Evolutionary conservation across 1,139 yeast species (phyloP).

Genomic region (Saccharomycopsis hybrid): DNA sequence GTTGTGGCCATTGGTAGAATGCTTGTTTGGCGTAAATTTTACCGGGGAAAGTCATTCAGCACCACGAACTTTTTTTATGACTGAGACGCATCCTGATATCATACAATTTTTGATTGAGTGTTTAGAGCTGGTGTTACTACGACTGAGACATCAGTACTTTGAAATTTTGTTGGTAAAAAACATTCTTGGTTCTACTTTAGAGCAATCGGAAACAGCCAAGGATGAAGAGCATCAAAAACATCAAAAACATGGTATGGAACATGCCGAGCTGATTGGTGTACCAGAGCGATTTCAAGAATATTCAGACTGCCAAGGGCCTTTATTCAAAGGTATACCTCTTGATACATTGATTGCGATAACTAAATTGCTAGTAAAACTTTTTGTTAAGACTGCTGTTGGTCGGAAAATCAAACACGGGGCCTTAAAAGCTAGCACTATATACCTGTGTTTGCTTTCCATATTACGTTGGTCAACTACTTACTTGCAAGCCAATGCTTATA

Average conservation of each 20-base stretch:
- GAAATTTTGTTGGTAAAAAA: conserved; percentile 1
- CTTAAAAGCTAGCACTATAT: conserved; percentile 4
- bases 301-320: background rate
- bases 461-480: background rate
- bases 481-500: background rate
- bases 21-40: conserved; percentile 12
- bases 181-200: background rate
- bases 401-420: conserved; percentile 4
- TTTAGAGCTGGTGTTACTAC: conserved; percentile 1
- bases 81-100: conserved; percentile 6
- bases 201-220: background rate
- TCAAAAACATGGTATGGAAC: too few relatives aligned
- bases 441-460: background rate
- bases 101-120: conserved; percentile 4
- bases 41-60: background rate
- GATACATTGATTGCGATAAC: conserved; percentile 1
- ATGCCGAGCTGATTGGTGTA: too few relatives aligned
- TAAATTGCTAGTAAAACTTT: conserved; percentile 1
- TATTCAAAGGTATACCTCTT: background rate
- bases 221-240: too few relatives aligned
- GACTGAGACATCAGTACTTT: conserved; percentile 8
- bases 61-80: conserved; percentile 3
- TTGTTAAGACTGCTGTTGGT: background rate
- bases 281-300: too few relatives aligned
- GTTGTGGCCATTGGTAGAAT: conserved; percentile 13